Conservation (phyloP, 2,329 filamentous ascomycete genomes). For the Trichoderma semiorbis region DNA sequence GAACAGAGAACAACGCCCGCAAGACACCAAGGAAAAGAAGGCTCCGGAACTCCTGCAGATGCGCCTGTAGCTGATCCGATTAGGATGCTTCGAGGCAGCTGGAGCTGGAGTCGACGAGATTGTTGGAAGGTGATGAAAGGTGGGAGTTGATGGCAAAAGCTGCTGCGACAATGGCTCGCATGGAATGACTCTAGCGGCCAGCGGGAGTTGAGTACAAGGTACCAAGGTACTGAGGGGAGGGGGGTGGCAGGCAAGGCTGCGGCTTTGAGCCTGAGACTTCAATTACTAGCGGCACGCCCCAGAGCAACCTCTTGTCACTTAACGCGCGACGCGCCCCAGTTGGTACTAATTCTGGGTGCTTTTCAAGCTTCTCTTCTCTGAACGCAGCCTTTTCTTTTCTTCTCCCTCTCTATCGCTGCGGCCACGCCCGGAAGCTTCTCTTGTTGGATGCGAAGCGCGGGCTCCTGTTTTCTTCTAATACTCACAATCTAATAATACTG, state of each 20-base stretch:
- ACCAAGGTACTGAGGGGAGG: slow-evolving; percentile 7
- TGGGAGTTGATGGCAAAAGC: neutral
- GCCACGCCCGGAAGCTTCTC: neutral
- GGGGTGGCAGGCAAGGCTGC: slow-evolving; percentile 10
- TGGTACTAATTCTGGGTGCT: slow-evolving; percentile 15
- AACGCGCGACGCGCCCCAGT: slow-evolving; percentile 38
- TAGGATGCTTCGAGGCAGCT: neutral
- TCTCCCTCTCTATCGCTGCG: neutral
- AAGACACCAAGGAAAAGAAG: slow-evolving; percentile 4
- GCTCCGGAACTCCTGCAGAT: neutral
- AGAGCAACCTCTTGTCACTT: slow-evolving; percentile 28
- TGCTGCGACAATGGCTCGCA: slow-evolving; percentile 4
- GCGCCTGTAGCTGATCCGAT: neutral
- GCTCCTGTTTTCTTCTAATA: neutral
- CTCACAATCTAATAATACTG: neutral
- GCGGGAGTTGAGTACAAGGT: neutral
- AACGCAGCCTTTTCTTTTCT: neutral
- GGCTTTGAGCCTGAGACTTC: neutral
- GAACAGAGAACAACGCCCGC: slow-evolving; percentile 1
- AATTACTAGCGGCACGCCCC: slow-evolving; percentile 8
- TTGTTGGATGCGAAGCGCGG: neutral
- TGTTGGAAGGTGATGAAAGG: neutral
- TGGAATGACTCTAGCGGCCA: neutral
- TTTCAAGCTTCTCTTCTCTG: slow-evolving; percentile 28
- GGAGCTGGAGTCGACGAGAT: neutral